Percentiles rank a stretch among this genome's conserved stretches.
phyloP scores from a whole-genome alignment of 805 yeast species.

The Sugiyamaella qingdaonensis region DNA sequence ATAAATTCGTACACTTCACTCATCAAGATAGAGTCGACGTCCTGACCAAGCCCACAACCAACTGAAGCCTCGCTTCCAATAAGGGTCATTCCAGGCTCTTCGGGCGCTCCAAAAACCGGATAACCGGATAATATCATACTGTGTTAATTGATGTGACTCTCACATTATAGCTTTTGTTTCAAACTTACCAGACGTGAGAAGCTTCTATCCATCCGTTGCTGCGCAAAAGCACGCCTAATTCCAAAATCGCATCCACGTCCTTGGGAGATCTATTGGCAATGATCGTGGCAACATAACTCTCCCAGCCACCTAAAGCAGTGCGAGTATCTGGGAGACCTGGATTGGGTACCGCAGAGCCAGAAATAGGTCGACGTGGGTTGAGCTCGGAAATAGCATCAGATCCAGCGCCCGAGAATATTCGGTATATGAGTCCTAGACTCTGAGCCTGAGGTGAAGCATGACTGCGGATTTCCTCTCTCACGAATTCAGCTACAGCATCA shows the following conservation, averaged over 20 bases:
- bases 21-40: constrained; percentile 47
- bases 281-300: constrained; percentile 28
- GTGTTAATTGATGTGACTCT: constrained; percentile 3
- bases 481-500: constrained; percentile 54
- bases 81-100: constrained; percentile 22
- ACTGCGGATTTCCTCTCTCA: constrained; percentile 43
- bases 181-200: constrained; percentile 37
- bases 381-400: constrained; percentile 50
- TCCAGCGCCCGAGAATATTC: constrained; percentile 60
- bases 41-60: constrained; percentile 41
- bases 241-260: constrained; percentile 29
- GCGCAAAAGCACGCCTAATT: constrained; percentile 36
- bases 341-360: constrained; percentile 10
- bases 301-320: constrained; percentile 27
- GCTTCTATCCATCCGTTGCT: constrained; percentile 37
- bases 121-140: constrained; percentile 28
- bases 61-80: constrained; percentile 25
- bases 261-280: constrained; percentile 29
- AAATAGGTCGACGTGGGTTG: constrained; percentile 28
- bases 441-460: constrained; percentile 35
- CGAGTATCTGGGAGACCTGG: neutral
- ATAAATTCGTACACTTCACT: constrained; percentile 69
- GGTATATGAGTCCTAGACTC: constrained; percentile 53
- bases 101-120: constrained; percentile 29
- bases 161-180: too few species aligned